Conservation (phyloP, 768 basidiomycete species). For the Phylloporus scabripes region DNA sequence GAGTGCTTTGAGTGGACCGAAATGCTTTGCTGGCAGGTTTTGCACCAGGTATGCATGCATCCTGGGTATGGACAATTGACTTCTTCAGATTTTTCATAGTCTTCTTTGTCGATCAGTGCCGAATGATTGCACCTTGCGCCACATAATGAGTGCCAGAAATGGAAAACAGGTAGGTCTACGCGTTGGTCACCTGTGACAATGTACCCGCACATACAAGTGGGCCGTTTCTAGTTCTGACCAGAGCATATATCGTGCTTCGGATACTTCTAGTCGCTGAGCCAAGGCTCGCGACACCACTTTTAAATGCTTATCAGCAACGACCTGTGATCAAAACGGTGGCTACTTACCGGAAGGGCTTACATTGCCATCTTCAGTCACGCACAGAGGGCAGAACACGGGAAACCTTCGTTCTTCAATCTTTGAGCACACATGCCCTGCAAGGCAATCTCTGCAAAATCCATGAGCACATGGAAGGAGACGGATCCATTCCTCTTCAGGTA, state of each 20-base stretch:
- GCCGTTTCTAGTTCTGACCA: conserved; percentile 45
- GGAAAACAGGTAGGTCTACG: not conserved
- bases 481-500: conserved; percentile 36
- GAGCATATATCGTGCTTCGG: conserved; percentile 35
- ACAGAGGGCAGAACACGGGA: conserved; percentile 58
- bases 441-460: conserved; percentile 49
- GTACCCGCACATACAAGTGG: conserved; percentile 35
- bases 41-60: conserved; percentile 58
- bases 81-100: conserved; percentile 36
- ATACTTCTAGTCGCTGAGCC: conserved; percentile 38
- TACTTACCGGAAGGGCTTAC: conserved; percentile 31
- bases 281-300: conserved; percentile 36
- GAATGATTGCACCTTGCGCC: conserved; percentile 43
- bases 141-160: not conserved
- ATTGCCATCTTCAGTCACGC: conserved; percentile 34
- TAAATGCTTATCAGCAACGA: not conserved
- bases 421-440: conserved; percentile 38
- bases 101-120: conserved; percentile 46
- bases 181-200: conserved; percentile 44
- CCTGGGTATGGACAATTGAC: conserved; percentile 45
- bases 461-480: conserved; percentile 44
- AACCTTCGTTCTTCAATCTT: conserved; percentile 48
- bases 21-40: conserved; percentile 43
- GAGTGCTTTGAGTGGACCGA: conserved; percentile 37
- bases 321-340: not conserved